Conservation (phyloP, 202 grass and related monocot species). For the Bolboschoenoplectus hybrid region DNA sequence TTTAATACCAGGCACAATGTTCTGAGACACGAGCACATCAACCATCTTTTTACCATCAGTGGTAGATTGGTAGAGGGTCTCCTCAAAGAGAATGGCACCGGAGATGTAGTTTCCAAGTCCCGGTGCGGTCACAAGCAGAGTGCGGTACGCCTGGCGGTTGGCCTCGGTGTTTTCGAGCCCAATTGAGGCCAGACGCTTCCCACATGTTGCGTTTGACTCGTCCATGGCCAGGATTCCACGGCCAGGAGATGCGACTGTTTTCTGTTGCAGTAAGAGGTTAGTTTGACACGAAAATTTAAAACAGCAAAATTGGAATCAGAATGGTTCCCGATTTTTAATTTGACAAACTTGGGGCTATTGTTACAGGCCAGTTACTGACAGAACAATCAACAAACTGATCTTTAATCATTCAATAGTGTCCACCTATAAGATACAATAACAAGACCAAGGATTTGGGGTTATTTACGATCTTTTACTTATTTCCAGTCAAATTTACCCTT, state of each 20-base stretch:
- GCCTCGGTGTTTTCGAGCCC: conserved; percentile 75
- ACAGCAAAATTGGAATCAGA: too few relatives aligned
- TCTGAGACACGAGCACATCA: conserved; percentile 63
- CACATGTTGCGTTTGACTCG: conserved; percentile 75
- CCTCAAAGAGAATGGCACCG: conserved; percentile 79
- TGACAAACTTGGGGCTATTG: too few relatives aligned
- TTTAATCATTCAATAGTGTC: too few relatives aligned
- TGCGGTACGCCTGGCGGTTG: conserved; percentile 67
- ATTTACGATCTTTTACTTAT: neutral
- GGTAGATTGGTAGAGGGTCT: conserved; percentile 80
- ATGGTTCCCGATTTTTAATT: too few relatives aligned
- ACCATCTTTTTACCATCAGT: conserved; percentile 65
- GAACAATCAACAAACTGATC: neutral
- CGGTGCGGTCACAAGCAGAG: conserved; percentile 58
- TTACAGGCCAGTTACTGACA: neutral
- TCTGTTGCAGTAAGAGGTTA: conserved; percentile 40
- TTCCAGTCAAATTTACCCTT: neutral
- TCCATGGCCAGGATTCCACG: conserved; percentile 82
- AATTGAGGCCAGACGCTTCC: conserved; percentile 59
- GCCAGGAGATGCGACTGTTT: conserved; percentile 79
- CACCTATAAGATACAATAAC: neutral
- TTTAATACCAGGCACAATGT: conserved; percentile 81
- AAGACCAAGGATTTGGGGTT: neutral
- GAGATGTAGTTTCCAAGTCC: conserved; percentile 77
- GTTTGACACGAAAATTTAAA: too few relatives aligned